Conservation (phyloP, 116 monocot species). For the Iris pallida region DNA sequence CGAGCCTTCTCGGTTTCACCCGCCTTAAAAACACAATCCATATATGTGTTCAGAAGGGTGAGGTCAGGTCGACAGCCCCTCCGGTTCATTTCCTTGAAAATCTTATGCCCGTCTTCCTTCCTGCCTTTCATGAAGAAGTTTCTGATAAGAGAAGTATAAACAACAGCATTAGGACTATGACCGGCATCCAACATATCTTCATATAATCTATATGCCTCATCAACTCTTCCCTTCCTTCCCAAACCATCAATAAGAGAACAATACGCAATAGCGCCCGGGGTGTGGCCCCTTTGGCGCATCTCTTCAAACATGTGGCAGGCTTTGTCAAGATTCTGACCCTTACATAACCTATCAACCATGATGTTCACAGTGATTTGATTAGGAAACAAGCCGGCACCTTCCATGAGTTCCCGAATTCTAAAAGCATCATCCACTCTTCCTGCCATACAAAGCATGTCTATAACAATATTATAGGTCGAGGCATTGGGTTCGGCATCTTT, state of each 20-base stretch:
- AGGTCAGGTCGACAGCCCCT: constrained; percentile 39
- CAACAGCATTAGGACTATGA: constrained; percentile 39
- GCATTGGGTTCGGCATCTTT: constrained; percentile 51
- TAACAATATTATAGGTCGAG: constrained; percentile 46
- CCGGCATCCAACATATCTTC: constrained; percentile 60
- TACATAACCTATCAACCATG: constrained; percentile 56
- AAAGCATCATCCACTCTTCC: constrained; percentile 46
- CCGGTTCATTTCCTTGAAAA: constrained; percentile 48
- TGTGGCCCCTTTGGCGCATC: constrained; percentile 21
- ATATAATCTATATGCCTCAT: constrained; percentile 52
- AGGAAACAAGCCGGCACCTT: constrained; percentile 42
- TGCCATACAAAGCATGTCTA: constrained; percentile 44
- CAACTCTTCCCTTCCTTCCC: constrained; percentile 47
- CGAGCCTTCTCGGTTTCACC: constrained; percentile 41
- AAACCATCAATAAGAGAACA: constrained; percentile 58
- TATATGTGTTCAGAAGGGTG: constrained; percentile 54
- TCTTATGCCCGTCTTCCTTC: constrained; percentile 60
- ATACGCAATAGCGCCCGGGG: constrained; percentile 40
- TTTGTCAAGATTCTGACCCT: constrained; percentile 38
- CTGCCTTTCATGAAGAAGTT: constrained; percentile 47
- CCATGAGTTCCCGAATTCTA: constrained; percentile 34
- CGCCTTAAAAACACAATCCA: constrained; percentile 59
- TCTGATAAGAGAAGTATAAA: constrained; percentile 50
- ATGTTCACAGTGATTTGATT: constrained; percentile 48
- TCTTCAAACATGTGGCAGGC: constrained; percentile 39